Evolutionary conservation across 495 filamentous ascomycete genomes (phyloP).

Genomic region (Penicillium robsamsonii): DNA sequence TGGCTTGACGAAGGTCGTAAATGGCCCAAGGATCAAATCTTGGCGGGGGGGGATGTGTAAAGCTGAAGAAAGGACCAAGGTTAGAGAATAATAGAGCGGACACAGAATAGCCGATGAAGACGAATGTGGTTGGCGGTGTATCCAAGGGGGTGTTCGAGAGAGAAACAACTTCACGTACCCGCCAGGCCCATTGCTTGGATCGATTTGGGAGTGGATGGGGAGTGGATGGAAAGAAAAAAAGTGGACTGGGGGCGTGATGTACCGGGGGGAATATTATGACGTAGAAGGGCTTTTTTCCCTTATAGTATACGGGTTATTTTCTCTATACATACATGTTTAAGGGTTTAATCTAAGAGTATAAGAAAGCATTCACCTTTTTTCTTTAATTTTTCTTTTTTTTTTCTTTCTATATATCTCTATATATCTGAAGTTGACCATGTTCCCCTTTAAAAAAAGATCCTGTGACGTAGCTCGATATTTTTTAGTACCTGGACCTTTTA

Average conservation of each 20-base stretch:
- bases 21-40: background rate
- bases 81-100: conserved; percentile 3
- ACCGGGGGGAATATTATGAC: conserved; percentile 39
- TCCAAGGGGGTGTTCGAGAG: conserved; percentile 15
- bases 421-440: background rate
- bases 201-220: conserved; percentile 27
- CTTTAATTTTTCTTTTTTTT: background rate
- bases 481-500: conserved; percentile 3
- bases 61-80: conserved; percentile 6
- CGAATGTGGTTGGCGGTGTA: conserved; percentile 25
- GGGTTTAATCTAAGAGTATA: background rate
- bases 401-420: background rate
- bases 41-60: background rate
- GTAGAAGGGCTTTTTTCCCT: conserved; percentile 22
- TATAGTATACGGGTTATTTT: background rate
- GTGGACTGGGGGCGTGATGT: conserved; percentile 32
- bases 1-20: conserved; percentile 33
- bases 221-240: conserved; percentile 13
- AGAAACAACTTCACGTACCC: conserved; percentile 22
- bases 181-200: conserved; percentile 31
- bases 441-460: background rate
- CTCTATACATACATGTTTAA: background rate
- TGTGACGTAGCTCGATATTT: background rate
- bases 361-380: too few species aligned
- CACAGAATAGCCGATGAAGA: background rate